These are phyloP conservation scores for Carpinus viminea DNA, from an alignment of 306 rosid genomes.

Conservation along the genomic window DNA sequence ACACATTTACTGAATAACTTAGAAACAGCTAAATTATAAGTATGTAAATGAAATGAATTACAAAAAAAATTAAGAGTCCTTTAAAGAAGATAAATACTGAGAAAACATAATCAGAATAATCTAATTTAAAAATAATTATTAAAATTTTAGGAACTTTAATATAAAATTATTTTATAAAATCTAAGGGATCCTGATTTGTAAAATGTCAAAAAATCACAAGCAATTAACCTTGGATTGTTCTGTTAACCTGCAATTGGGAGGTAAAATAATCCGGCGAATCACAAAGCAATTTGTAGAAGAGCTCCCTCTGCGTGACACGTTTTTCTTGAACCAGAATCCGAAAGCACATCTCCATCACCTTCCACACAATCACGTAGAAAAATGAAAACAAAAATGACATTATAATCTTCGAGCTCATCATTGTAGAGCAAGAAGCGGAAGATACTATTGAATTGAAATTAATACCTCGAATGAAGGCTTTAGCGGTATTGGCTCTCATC, in stretches of 20 bases:
- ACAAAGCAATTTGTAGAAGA: constrained; percentile 80
- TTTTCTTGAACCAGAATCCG: constrained; percentile 68
- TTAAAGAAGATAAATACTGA: too few relatives aligned
- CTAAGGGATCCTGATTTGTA: neutral
- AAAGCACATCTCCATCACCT: constrained; percentile 84
- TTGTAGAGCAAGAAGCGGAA: constrained; percentile 3
- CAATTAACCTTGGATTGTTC: constrained; percentile 78
- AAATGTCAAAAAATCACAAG: constrained; percentile 17
- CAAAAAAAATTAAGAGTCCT: too few relatives aligned
- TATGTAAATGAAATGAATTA: too few relatives aligned
- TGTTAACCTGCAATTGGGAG: constrained; percentile 77
- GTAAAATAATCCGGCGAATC: constrained; percentile 68
- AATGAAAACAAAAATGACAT: neutral
- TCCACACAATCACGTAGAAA: constrained; percentile 63
- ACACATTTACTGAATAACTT: neutral
- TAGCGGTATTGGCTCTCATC: constrained; percentile 63
- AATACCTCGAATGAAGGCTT: constrained; percentile 76
- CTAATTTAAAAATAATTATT: too few relatives aligned
- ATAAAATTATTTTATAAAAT: too few relatives aligned
- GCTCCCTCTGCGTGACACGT: constrained; percentile 90
- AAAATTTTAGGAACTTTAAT: too few relatives aligned
- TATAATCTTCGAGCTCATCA: neutral
- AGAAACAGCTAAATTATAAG: neutral
- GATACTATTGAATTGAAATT: neutral
- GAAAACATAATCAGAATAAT: too few relatives aligned